Percentiles rank a stretch among this genome's conserved stretches.
phyloP scores from a whole-genome alignment of 768 basidiomycete species.

The Amanita brunnescens region DNA sequence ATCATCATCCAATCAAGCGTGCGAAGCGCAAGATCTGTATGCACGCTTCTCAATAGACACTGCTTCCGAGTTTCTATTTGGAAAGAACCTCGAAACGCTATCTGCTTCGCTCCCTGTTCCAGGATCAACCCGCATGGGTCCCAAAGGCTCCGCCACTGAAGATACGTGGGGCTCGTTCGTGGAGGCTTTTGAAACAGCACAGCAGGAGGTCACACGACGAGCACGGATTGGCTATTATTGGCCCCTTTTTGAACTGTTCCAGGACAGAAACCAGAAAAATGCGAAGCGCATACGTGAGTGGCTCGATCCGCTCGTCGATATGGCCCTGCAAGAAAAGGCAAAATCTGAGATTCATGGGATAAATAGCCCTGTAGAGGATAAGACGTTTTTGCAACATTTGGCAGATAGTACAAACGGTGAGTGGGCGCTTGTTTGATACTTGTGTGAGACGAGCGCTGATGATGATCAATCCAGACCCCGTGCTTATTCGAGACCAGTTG shows the following conservation, averaged over 20 bases:
- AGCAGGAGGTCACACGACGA: slow-evolving; percentile 42
- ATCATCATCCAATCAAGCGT: slow-evolving; percentile 29
- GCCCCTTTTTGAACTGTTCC: slow-evolving; percentile 53
- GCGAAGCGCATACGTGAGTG: slow-evolving; percentile 44
- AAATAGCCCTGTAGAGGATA: slow-evolving; percentile 33
- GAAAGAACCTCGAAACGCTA: slow-evolving; percentile 53
- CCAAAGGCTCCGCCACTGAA: slow-evolving; percentile 51
- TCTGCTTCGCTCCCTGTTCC: slow-evolving; percentile 44
- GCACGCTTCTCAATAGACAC: slow-evolving; percentile 63
- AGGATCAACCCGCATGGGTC: slow-evolving; percentile 34
- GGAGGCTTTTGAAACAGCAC: slow-evolving; percentile 48
- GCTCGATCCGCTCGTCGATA: slow-evolving; percentile 56
- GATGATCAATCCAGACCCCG: slow-evolving; percentile 35
- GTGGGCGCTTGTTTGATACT: not conserved
- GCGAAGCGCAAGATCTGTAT: slow-evolving; percentile 63
- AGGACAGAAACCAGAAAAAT: slow-evolving; percentile 42
- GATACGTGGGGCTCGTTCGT: slow-evolving; percentile 58
- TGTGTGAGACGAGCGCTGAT: not conserved
- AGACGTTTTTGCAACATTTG: slow-evolving; percentile 61
- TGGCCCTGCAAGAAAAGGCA: slow-evolving; percentile 39
- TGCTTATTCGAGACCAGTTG: slow-evolving; percentile 67
- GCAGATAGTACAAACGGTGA: slow-evolving; percentile 56
- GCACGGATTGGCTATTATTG: slow-evolving; percentile 45
- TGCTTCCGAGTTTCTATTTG: slow-evolving; percentile 68
- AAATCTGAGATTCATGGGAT: slow-evolving; percentile 29